Evolutionary conservation across 129 eudicot species (phyloP).

Genomic region (Kitagawia praeruptora): DNA sequence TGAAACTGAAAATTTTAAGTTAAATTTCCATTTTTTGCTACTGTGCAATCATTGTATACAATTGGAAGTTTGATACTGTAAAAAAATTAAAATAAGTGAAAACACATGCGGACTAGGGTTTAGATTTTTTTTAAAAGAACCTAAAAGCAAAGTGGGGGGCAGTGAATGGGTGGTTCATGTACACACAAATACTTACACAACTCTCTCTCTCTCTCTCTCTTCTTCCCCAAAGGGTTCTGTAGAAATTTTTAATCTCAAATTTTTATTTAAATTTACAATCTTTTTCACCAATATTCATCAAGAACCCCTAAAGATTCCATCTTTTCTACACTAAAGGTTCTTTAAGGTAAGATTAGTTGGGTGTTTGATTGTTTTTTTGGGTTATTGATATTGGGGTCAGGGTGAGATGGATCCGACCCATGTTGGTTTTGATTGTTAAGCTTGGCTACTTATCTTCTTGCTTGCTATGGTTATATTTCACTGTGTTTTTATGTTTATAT

Average conservation of each 20-base stretch:
- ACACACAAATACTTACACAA: not conserved
- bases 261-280: not conserved
- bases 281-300: conserved; percentile 4
- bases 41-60: too few species aligned
- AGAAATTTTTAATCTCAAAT: not conserved
- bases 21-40: too few species aligned
- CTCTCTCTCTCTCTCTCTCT: not conserved
- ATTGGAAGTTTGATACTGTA: too few species aligned
- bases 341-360: conserved; percentile 71
- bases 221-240: not conserved
- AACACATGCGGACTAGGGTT: not conserved
- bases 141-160: not conserved
- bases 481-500: not conserved
- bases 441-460: not conserved
- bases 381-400: conserved; percentile 55
- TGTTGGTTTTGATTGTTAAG: conserved; percentile 27
- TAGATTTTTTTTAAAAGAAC: not conserved
- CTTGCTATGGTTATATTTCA: not conserved
- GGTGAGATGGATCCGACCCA: conserved; percentile 60
- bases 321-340: conserved; percentile 48
- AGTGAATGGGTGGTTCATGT: conserved; percentile 5
- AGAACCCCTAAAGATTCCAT: conserved; percentile 2
- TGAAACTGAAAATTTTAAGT: too few species aligned
- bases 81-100: not conserved
- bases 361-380: conserved; percentile 31